Conservation (phyloP, 2,329 filamentous ascomycete genomes). For the Sporothrix luriei region DNA sequence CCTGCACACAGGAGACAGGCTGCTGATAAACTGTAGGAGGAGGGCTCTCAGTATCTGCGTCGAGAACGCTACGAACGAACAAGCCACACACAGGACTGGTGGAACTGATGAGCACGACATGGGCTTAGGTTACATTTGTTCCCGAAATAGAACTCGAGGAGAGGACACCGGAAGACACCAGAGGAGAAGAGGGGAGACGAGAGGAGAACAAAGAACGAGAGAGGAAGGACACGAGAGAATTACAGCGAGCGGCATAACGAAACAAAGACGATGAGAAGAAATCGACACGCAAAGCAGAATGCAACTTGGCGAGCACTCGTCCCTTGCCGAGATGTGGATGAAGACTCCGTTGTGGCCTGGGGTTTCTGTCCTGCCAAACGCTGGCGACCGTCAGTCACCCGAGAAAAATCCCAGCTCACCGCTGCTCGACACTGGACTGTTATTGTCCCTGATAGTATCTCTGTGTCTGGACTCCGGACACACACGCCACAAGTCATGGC, state of each 20-base stretch:
- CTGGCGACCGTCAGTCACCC: background rate
- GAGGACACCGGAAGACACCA: background rate
- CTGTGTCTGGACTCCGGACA: too few species aligned
- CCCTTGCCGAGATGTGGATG: background rate
- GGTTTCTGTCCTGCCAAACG: background rate
- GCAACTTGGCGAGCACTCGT: background rate
- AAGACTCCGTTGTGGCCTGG: background rate
- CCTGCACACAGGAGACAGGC: background rate
- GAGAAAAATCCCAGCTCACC: background rate
- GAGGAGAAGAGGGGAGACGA: background rate
- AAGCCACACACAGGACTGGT: constrained; percentile 24
- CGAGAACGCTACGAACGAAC: background rate
- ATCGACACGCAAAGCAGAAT: background rate
- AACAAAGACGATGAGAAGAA: background rate
- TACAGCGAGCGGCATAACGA: background rate
- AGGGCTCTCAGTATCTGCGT: background rate
- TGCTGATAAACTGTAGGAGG: background rate
- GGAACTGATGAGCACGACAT: constrained; percentile 29
- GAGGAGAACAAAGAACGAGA: background rate
- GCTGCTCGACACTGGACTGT: background rate
- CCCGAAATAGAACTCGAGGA: constrained; percentile 31
- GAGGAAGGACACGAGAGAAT: background rate
- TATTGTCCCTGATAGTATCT: too few species aligned
- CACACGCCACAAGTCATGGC: too few species aligned
- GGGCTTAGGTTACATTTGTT: constrained; percentile 17